Evolutionary conservation across 805 yeast genomes (phyloP), one percentile per base, ranked within the genome.

Genomic region (Cyberlindnera xishuangbannaensis): DNA sequence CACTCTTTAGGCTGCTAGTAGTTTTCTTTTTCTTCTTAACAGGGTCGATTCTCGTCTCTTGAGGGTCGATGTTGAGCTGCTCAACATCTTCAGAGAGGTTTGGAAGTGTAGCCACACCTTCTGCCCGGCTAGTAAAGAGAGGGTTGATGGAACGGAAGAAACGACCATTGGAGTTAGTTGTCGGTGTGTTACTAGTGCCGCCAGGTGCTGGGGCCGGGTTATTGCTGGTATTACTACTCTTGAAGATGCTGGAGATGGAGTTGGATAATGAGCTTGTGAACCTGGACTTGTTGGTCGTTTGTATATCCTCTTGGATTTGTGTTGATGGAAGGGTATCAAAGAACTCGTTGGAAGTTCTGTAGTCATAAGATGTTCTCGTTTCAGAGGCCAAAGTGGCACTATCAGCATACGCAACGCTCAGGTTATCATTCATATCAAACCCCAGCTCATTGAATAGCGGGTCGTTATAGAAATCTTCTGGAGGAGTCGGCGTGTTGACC

Each of bases 261-360:
- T 38, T 48, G 15, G 55, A 48, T 11, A 42, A 33, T n/a, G 33
- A 43, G 25, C 23, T 44, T 19, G 39, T 42, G 30, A 44, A 34
- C 15, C 40, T 37, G 2, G 42, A 37, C 26, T 42, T 38, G 21
- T 31, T 28, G 22, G 39, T 29, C 15, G 18, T 12, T 13, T 23
- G 27, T 30, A 30, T 37, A 21, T 27, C 33, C 15, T 37, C 41
- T 10, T 15, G 17, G n/a, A 30, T 32, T n/a, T n/a, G n/a, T n/a
- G n/a, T n/a, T n/a, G n/a, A n/a, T 13, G 48, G 21, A 2, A 70
- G 48, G 5, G 64, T 48, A 11, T 75, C 76, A 15, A 64, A 43
- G 38, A 66, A 60, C 69, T 73, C 71, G 15, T 62, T 40, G 17
- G 65, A 55, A 2, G 62, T 50, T 30, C 74, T 51, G 25, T 56